Evolutionary conservation across 139 green algal species (phyloP).

Genomic region (Monoraphidium neglectum): DNA sequence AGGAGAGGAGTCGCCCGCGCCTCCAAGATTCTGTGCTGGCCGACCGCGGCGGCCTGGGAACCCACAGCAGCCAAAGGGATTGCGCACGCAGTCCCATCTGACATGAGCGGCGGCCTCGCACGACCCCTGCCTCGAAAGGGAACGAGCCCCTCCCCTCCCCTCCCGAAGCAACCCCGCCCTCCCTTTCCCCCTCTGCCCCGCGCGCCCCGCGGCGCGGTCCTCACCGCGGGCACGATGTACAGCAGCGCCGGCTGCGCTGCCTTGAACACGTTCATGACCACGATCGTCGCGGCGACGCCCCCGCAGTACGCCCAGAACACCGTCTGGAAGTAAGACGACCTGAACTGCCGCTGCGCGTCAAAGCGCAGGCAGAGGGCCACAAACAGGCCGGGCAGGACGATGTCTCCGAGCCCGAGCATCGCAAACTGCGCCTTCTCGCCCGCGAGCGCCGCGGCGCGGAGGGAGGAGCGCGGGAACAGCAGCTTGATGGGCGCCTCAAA

Average conservation of each 20-base stretch:
- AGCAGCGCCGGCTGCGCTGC: constrained; percentile 95
- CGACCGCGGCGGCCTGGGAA: too few species aligned
- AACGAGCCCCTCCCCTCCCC: too few species aligned
- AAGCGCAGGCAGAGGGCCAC: constrained; percentile 94
- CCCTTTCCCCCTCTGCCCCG: too few species aligned
- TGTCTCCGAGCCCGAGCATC: constrained; percentile 97
- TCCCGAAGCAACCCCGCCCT: too few species aligned
- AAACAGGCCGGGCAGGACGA: constrained; percentile 93
- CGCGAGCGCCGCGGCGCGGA: constrained; percentile 11
- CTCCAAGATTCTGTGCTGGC: too few species aligned
- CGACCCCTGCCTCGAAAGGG: too few species aligned
- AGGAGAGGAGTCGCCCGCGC: too few species aligned
- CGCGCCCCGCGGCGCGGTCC: too few species aligned
- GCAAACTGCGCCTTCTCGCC: constrained; percentile 76
- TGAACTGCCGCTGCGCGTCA: constrained; percentile 59
- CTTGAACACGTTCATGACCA: constrained; percentile 98
- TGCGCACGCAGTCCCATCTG: too few species aligned
- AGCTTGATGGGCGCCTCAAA: constrained; percentile 99
- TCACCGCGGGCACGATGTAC: constrained; percentile 96
- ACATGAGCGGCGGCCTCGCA: too few species aligned
- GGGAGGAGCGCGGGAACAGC: constrained; percentile 70
- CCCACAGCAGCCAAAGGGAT: too few species aligned
- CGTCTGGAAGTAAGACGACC: constrained; percentile 55
- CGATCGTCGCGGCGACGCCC: constrained; percentile 86
- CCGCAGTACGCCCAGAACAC: constrained; percentile 85